phyloP scores from a whole-genome alignment of 2,329 filamentous ascomycete species.

The Cordyceps tenuipes region DNA sequence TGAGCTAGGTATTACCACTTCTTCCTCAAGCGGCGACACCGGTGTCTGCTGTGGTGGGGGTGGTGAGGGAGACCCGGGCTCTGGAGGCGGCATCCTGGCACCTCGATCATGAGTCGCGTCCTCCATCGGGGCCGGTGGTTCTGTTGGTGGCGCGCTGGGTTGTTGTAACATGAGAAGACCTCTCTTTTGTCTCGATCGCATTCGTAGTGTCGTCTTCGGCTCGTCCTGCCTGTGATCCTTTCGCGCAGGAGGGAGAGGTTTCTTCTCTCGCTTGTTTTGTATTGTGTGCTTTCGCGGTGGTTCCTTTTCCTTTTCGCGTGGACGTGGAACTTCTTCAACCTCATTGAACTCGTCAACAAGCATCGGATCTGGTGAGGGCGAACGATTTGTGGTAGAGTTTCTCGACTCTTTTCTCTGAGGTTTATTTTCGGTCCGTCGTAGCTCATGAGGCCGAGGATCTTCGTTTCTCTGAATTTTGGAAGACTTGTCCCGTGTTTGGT shows the following conservation, averaged over 20 bases:
- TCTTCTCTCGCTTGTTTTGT: neutral
- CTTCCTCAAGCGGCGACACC: neutral
- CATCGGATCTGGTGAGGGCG: neutral
- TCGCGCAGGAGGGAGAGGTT: neutral
- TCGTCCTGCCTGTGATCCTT: neutral
- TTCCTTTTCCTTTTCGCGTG: neutral
- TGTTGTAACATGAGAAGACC: constrained; percentile 11
- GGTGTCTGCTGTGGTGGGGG: neutral
- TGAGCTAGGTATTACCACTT: constrained; percentile 1
- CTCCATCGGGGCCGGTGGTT: neutral
- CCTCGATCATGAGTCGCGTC: neutral
- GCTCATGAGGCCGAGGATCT: neutral
- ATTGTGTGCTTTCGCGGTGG: neutral
- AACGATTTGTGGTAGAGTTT: neutral
- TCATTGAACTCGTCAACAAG: neutral
- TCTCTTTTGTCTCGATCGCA: constrained; percentile 10
- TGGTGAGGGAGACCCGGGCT: neutral
- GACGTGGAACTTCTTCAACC: neutral
- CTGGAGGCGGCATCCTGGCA: neutral
- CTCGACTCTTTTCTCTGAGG: neutral
- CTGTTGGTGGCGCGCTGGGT: neutral
- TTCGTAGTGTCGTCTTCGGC: constrained; percentile 8
- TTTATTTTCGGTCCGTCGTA: neutral
- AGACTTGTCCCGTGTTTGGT: neutral
- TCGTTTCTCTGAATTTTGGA: neutral